Base-by-base conservation (phyloP, 2,329 filamentous ascomycete species). In the Fusarium sororula region DNA sequence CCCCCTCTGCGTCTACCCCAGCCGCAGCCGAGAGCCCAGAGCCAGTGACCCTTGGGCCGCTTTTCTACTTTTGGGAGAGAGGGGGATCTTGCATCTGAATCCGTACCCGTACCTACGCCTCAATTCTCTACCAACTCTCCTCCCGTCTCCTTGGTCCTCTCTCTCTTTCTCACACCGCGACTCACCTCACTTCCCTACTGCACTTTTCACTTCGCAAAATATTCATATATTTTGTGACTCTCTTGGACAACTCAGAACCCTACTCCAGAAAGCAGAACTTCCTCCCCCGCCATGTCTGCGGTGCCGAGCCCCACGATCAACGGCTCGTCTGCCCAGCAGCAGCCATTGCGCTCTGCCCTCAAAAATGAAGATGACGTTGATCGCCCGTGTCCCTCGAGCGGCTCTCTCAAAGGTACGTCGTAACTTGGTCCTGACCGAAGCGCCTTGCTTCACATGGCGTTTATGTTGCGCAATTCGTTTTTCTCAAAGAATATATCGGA, bases 331-430 rank as follows among this genome's bases (percentile, higher is more conserved):
- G 54, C 57, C 35, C 70, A 66, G 44, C 70, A 70, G 48, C 75
- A 72, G 66, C 76, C 84, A 12, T 77, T 85, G 59, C 83, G 83
- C 53, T 85, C 84, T 42, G 84, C 83, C 30, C 78, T 86, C 73
- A 87, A 86, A 77, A 77, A 74, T 20, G 85, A 87, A 37, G 83
- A 85, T 57, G 85, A 86, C 53, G 75, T 54, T 54, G 82, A 84
- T 51, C 81, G 78, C 66, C 79, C 81, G 6, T 78, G 79, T 28
- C 80, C 84, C 17, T 76, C 81, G 42, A 83, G 80, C 68, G 81
- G 81, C 57, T 79, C 82, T 42, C 75, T 81, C 47, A 87, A 87
- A 84, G 85, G 85, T 87, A 78, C 67, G 84, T 84, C 51, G n/a
- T 55, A 30, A 35, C 9, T 4, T 14, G 20, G 26, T 26, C 50